Evolutionary conservation across 164 flowering plant species (phyloP).

Genomic region (Cinnamomum chago): DNA sequence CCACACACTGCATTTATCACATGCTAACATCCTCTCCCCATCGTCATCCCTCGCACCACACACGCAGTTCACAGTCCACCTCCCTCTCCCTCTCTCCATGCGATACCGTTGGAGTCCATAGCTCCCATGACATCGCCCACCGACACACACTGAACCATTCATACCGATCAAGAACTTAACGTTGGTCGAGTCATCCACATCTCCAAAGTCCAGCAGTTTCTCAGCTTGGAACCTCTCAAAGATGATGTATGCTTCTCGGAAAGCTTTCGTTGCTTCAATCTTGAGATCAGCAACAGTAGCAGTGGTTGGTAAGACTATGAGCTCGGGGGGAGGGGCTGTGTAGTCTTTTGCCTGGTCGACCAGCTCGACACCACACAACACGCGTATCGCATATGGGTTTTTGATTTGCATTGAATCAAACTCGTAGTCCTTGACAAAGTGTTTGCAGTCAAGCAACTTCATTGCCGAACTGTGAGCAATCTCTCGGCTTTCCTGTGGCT

Average conservation of each 20-base stretch:
- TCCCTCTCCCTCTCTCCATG: slow-evolving; percentile 72
- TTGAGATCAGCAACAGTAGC: slow-evolving; percentile 67
- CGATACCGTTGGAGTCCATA: slow-evolving; percentile 40
- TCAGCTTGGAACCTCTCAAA: slow-evolving; percentile 57
- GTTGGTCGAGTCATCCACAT: slow-evolving; percentile 37
- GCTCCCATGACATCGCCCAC: slow-evolving; percentile 41
- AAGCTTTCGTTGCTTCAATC: slow-evolving; percentile 46
- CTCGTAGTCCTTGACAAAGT: slow-evolving; percentile 61
- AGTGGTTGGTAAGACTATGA: slow-evolving; percentile 34
- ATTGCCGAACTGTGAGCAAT: slow-evolving; percentile 35
- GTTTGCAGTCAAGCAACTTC: slow-evolving; percentile 75
- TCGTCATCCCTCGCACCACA: slow-evolving; percentile 89
- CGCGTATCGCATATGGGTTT: slow-evolving; percentile 22
- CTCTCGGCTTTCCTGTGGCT: slow-evolving; percentile 24
- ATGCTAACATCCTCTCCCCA: slow-evolving; percentile 86
- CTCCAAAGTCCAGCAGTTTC: slow-evolving; percentile 40
- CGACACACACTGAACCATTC: slow-evolving; percentile 24
- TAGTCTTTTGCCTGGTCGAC: slow-evolving; percentile 35
- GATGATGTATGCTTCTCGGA: slow-evolving; percentile 57
- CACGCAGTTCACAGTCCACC: slow-evolving; percentile 67
- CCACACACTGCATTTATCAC: slow-evolving; percentile 78
- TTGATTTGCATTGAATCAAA: slow-evolving; percentile 11
- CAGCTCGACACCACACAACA: slow-evolving; percentile 47
- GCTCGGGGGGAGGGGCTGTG: slow-evolving; percentile 52
- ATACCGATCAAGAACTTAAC: slow-evolving; percentile 39